These are phyloP conservation scores for Glycyrrhiza uralensis DNA, from an alignment of 306 rosid genomes.

Conservation along the genomic window DNA sequence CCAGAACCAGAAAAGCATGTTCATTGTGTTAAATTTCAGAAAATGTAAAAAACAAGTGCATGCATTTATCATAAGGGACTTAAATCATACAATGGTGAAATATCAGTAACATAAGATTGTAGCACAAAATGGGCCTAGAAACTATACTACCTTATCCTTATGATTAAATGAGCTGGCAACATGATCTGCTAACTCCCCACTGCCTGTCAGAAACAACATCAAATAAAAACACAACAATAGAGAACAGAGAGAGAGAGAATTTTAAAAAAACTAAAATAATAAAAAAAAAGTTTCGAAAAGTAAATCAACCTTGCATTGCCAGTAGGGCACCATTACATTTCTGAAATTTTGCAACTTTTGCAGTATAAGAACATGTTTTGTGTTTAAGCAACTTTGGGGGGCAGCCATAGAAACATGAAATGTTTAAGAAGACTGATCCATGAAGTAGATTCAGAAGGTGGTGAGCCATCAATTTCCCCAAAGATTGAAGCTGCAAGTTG, in stretches of 20 bases:
- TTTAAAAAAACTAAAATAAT: not conserved
- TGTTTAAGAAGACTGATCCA: conserved; percentile 33
- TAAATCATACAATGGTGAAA: not conserved
- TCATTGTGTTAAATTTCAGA: not conserved
- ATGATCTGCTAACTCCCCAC: conserved; percentile 29
- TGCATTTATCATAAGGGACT: not conserved
- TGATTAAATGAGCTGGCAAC: conserved; percentile 29
- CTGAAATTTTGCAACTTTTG: conserved; percentile 23
- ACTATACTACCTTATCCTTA: conserved; percentile 40
- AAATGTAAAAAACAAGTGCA: not conserved
- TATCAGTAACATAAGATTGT: not conserved
- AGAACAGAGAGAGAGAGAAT: not conserved
- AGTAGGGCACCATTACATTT: conserved; percentile 24
- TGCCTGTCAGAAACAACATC: conserved; percentile 42
- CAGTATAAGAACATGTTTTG: conserved; percentile 16
- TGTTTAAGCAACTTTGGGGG: conserved; percentile 36
- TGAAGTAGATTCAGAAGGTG: conserved; percentile 42
- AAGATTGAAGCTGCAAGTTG: conserved; percentile 1
- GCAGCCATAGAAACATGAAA: conserved; percentile 24
- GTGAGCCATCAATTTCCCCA: conserved; percentile 40
- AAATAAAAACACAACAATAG: conserved; percentile 13
- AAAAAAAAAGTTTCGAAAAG: not conserved
- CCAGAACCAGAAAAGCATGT: not conserved
- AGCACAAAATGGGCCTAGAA: conserved; percentile 8
- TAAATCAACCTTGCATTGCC: conserved; percentile 44